Percentiles rank a stretch among this genome's conserved stretches.
phyloP scores from a whole-genome alignment of 169 alveolate genomes.

The Theileria parva region DNA sequence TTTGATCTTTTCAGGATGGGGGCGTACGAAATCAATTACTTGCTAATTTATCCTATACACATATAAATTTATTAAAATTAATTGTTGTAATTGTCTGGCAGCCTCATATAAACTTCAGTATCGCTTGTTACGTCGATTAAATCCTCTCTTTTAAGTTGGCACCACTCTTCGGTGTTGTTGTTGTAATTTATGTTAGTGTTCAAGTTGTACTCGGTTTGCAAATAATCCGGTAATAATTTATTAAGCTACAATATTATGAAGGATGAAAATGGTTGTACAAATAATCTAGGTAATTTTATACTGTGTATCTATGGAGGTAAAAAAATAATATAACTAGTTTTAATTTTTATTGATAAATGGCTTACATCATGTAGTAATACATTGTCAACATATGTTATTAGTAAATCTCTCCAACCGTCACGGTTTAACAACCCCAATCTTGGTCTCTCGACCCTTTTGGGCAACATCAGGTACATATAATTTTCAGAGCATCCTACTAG shows the following conservation, averaged over 20 bases:
- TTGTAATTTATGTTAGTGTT: slow-evolving; percentile 51
- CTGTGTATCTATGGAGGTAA: not conserved
- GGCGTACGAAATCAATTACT: not conserved
- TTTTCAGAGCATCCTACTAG: slow-evolving; percentile 75
- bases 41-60: not conserved
- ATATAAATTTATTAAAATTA: not conserved
- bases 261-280: not conserved
- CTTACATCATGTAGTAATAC: slow-evolving; percentile 70
- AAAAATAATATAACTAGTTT: not conserved
- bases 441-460: slow-evolving; percentile 72
- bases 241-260: not conserved
- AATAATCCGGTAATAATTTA: not conserved
- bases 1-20: not conserved
- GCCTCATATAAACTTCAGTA: slow-evolving; percentile 65
- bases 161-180: slow-evolving; percentile 67
- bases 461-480: slow-evolving; percentile 80
- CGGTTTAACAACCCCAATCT: slow-evolving; percentile 67
- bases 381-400: slow-evolving; percentile 59
- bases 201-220: not conserved
- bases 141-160: slow-evolving; percentile 57
- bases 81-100: slow-evolving; percentile 6
- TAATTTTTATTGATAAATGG: not conserved
- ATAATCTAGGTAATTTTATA: not conserved
- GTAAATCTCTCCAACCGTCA: slow-evolving; percentile 80
- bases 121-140: slow-evolving; percentile 67